These are phyloP conservation scores for Gastrolobium bilobum DNA, from an alignment of 306 rosid species.

Conservation along the genomic window DNA sequence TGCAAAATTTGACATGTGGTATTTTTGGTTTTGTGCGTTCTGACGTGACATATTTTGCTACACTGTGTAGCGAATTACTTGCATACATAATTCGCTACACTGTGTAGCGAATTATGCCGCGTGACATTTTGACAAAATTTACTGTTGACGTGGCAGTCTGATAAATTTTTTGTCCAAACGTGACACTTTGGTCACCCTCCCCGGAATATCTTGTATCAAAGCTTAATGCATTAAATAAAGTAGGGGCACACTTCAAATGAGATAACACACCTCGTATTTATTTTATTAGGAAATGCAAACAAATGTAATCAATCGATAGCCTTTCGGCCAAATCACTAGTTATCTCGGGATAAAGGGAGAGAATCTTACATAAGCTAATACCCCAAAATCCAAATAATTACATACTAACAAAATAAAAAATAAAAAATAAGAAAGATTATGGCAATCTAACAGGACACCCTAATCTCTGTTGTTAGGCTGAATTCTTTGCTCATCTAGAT, in stretches of 20 bases:
- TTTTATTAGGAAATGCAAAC: constrained; percentile 59
- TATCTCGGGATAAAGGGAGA: constrained; percentile 34
- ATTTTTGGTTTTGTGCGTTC: no score
- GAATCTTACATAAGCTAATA: constrained; percentile 46
- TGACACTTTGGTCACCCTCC: no score
- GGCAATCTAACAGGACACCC: constrained; percentile 46
- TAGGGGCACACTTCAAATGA: not conserved
- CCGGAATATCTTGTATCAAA: no score
- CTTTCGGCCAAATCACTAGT: constrained; percentile 49
- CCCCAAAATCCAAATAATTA: constrained; percentile 44
- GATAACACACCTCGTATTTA: constrained; percentile 47
- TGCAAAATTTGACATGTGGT: no score
- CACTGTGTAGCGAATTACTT: no score
- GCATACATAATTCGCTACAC: no score
- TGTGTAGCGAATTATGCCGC: no score
- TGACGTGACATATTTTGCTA: no score
- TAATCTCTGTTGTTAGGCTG: constrained; percentile 50
- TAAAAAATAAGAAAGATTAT: not conserved
- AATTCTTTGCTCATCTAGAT: constrained; percentile 43
- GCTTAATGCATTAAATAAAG: not conserved
- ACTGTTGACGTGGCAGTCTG: no score
- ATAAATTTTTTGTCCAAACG: no score
- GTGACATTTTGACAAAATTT: no score
- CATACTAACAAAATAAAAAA: constrained; percentile 39
- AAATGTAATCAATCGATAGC: constrained; percentile 55